Evolutionary conservation across 805 yeast species (phyloP).

Genomic region (Lachancea kluyveri): DNA sequence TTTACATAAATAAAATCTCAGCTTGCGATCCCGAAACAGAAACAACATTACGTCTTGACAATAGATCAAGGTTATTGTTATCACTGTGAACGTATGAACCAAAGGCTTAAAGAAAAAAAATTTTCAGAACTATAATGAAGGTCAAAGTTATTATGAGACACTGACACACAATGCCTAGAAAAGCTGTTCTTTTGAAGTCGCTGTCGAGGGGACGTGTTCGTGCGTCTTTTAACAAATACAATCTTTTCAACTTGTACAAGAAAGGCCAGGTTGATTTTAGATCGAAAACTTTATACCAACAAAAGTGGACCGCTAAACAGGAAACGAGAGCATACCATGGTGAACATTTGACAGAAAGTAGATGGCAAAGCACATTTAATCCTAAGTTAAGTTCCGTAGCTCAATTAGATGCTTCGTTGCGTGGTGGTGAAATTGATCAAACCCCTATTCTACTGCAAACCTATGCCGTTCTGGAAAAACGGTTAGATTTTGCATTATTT

Average conservation of each 20-base stretch:
- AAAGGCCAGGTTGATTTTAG: constrained; percentile 50
- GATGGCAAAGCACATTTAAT: constrained; percentile 69
- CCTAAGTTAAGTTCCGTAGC: constrained; percentile 76
- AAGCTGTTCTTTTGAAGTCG: constrained; percentile 49
- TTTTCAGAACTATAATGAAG: constrained; percentile 1
- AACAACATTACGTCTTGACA: too few relatives aligned
- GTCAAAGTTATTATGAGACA: not conserved
- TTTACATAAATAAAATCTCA: too few relatives aligned
- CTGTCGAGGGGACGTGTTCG: constrained; percentile 69
- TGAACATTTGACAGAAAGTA: constrained; percentile 78
- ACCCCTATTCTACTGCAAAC: constrained; percentile 89
- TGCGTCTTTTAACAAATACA: constrained; percentile 86
- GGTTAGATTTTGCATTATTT: constrained; percentile 85
- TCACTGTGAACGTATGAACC: too few relatives aligned
- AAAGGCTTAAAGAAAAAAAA: too few relatives aligned
- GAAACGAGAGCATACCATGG: constrained; percentile 96
- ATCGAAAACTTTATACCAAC: constrained; percentile 74
- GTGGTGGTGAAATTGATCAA: constrained; percentile 44
- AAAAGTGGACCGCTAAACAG: constrained; percentile 85
- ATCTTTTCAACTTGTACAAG: constrained; percentile 82
- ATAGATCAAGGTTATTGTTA: too few relatives aligned
- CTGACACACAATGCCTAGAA: constrained; percentile 48
- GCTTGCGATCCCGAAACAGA: too few relatives aligned
- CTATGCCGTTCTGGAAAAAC: constrained; percentile 77
- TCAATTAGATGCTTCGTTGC: constrained; percentile 75